Evolutionary conservation across 2,329 filamentous ascomycete species (phyloP).

Genomic region (Microdochium trichocladiopsis): DNA sequence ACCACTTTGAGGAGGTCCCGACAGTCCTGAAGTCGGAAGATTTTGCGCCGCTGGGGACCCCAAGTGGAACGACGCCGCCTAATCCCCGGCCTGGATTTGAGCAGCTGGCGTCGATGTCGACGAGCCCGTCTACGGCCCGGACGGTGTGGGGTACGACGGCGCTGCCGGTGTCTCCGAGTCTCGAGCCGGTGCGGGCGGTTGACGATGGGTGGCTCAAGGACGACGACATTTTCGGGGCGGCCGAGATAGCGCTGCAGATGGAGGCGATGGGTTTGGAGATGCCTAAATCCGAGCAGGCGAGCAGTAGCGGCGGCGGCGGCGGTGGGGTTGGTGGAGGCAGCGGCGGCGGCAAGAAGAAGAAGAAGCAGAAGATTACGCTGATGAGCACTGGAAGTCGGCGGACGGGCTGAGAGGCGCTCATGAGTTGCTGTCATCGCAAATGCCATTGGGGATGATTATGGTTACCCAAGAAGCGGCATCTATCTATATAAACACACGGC

Average conservation of each 20-base stretch:
- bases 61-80: conserved; percentile 44
- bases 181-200: conserved; percentile 31
- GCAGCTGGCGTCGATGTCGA: conserved; percentile 69
- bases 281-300: conserved; percentile 6
- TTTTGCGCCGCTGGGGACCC: conserved; percentile 54
- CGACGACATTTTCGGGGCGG: conserved; percentile 61
- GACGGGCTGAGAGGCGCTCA: conserved; percentile 14
- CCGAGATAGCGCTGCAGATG: conserved; percentile 54
- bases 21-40: conserved; percentile 47
- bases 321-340: conserved; percentile 17
- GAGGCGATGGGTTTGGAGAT: conserved; percentile 41
- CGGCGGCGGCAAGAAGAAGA: conserved; percentile 54
- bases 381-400: conserved; percentile 59
- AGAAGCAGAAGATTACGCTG: conserved; percentile 65
- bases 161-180: conserved; percentile 52
- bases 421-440: too few relatives aligned
- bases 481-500: too few relatives aligned
- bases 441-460: too few relatives aligned
- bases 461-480: too few relatives aligned
- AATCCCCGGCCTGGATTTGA: conserved; percentile 56
- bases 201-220: conserved; percentile 80
- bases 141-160: conserved; percentile 92
- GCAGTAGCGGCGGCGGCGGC: conserved; percentile 10
- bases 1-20: conserved; percentile 29
- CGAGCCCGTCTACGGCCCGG: conserved; percentile 66